Evolutionary conservation across 257 asterid genomes (phyloP).

Genomic region (Lycium barbarum): DNA sequence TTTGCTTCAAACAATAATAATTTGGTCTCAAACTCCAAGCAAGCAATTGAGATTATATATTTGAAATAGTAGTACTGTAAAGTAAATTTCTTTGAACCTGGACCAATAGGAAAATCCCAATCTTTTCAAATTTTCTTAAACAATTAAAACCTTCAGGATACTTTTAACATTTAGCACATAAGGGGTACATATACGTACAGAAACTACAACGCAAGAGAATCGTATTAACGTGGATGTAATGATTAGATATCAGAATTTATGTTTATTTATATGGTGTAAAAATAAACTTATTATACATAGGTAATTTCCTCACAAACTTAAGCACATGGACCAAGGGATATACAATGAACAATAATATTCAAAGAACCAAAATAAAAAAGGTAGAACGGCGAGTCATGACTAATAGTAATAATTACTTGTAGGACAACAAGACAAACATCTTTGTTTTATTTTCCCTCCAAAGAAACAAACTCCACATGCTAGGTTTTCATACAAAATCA

Average conservation of each 20-base stretch:
- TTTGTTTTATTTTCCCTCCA: background rate
- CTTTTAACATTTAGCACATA: too few species aligned
- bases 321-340: constrained; percentile 19
- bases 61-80: background rate
- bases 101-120: too few species aligned
- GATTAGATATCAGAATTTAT: background rate
- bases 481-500: too few species aligned
- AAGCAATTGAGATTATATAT: too few species aligned
- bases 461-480: too few species aligned
- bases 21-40: background rate
- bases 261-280: background rate
- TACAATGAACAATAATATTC: background rate
- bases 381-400: background rate
- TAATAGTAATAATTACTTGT: background rate
- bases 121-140: too few species aligned
- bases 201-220: background rate
- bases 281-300: background rate
- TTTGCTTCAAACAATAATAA: too few species aligned
- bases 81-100: background rate
- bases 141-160: too few species aligned
- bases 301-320: constrained; percentile 13
- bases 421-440: background rate
- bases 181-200: too few species aligned
- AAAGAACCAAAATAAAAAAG: background rate
- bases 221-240: background rate